Base-by-base conservation (phyloP, 1,284 basidiomycete genomes). In the Leccinum solheimii region DNA sequence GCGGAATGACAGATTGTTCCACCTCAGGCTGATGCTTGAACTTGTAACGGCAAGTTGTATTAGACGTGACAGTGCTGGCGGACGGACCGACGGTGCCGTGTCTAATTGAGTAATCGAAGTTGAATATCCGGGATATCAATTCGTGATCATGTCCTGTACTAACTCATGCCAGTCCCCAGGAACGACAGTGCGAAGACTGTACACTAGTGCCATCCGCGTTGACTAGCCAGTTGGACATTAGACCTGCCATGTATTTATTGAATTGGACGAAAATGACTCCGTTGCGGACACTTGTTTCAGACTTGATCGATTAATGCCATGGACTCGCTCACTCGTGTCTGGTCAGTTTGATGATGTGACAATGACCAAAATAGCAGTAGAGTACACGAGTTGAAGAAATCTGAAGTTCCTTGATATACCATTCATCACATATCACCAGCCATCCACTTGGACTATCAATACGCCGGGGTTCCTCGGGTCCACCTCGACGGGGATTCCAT, bases 381-480 rank as follows among this genome's bases (percentile, higher is more conserved):
- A 49, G 2, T 26, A 5, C 2, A 26, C 13, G 56, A 56, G 57
- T 27, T 19, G 13, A 54, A 62, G 13, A 55, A 40, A 50, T 40
- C 52, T 32, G 9, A 34, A 48, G 16, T 14, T 55, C 14, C n/a
- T 8, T 27, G 13, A 55, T 19, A 26, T 13, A 23, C 56, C 56
- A 10, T 10, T 40, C 38, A 40, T 40, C 38, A 40, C 1, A 40
- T n/a, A 40, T 40, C 38, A 66, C 27, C 48, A 30, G 23, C 27
- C n/a, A 19, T 13, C 54, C 27, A 97, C 80, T 63, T 87, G 83
- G 21, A 97, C 94, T 52, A 97, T 78, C 11, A 98, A 80, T 8
- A 98, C 92, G 8, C 96, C 96, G 0, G 86, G 73, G 68, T 98
- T 98, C 49, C 83, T 76, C 5, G 88, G 87, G 75, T 98, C 95